Conservation (phyloP, 2,329 filamentous ascomycete species). For the Colletotrichum liriopes region DNA sequence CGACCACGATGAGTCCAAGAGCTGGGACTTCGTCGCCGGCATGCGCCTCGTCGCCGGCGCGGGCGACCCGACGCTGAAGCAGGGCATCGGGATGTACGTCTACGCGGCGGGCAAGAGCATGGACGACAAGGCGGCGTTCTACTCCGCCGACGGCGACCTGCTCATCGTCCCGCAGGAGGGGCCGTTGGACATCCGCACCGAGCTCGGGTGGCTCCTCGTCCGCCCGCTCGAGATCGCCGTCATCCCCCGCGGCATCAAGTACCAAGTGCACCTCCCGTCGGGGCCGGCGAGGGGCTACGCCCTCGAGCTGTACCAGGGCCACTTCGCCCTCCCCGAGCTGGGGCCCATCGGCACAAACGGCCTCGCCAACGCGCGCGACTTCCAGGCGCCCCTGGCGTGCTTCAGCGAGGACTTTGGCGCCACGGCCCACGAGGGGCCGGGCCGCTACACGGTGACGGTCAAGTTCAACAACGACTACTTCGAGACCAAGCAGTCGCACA, state of each 20-base stretch:
- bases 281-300: conserved; percentile 81
- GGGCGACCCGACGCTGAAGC: conserved; percentile 84
- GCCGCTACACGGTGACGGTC: conserved; percentile 66
- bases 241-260: conserved; percentile 81
- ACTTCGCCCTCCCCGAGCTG: conserved; percentile 80
- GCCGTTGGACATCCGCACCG: conserved; percentile 81
- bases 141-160: conserved; percentile 87
- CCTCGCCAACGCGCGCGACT: conserved; percentile 83
- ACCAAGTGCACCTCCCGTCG: conserved; percentile 77
- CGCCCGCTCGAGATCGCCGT: conserved; percentile 84
- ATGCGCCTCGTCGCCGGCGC: conserved; percentile 83
- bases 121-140: conserved; percentile 82
- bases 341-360: conserved; percentile 82
- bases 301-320: conserved; percentile 80
- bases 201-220: conserved; percentile 82
- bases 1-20: conserved; percentile 74
- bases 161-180: conserved; percentile 84
- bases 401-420: conserved; percentile 73
- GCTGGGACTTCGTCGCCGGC: conserved; percentile 67
- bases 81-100: conserved; percentile 84
- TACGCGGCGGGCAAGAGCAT: conserved; percentile 87
- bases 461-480: conserved; percentile 81
- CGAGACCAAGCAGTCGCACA: conserved; percentile 76
- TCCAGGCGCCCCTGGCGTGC: conserved; percentile 79
- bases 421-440: conserved; percentile 56